Percentiles rank a stretch among this genome's conserved stretches.
Conservation (phyloP, 1,284 basidiomycete genomes). For the Inonotus obliquus region DNA sequence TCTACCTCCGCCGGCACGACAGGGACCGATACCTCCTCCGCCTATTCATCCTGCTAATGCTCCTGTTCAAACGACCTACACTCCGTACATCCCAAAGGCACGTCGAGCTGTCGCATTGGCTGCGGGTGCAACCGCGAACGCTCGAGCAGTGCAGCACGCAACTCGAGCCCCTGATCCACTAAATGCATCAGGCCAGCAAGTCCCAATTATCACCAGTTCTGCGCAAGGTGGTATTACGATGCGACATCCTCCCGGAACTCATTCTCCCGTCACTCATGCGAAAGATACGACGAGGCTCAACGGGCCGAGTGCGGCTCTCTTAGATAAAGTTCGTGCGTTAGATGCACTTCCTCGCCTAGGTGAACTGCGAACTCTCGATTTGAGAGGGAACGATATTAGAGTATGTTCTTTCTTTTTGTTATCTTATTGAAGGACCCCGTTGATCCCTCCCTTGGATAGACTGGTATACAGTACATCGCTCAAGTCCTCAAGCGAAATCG, state of each 20-base stretch:
- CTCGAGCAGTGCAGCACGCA: constrained; percentile 15
- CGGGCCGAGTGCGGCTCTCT: constrained; percentile 66
- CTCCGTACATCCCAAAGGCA: constrained; percentile 70
- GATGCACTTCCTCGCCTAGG: constrained; percentile 84
- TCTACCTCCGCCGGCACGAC: constrained; percentile 56
- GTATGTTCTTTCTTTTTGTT: constrained; percentile 34
- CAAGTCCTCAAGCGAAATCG: constrained; percentile 95
- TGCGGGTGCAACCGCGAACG: constrained; percentile 23
- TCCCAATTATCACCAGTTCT: constrained; percentile 73
- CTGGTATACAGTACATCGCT: constrained; percentile 84
- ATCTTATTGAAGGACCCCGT: constrained; percentile 12
- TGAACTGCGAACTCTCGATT: constrained; percentile 81
- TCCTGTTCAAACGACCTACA: constrained; percentile 62
- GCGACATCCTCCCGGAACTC: constrained; percentile 41
- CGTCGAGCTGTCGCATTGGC: constrained; percentile 37
- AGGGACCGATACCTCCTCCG: constrained; percentile 29
- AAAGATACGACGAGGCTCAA: constrained; percentile 33
- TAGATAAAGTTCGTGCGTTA: constrained; percentile 78
- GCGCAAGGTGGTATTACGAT: constrained; percentile 75
- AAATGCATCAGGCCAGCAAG: constrained; percentile 49
- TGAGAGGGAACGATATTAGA: constrained; percentile 87
- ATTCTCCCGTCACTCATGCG: constrained; percentile 12
- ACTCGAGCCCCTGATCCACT: constrained; percentile 39
- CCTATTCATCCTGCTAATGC: constrained; percentile 31
- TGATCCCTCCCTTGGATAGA: constrained; percentile 35